phyloP scores from a whole-genome alignment of 176 grass and related monocot species.

The Eleusine coracana region DNA sequence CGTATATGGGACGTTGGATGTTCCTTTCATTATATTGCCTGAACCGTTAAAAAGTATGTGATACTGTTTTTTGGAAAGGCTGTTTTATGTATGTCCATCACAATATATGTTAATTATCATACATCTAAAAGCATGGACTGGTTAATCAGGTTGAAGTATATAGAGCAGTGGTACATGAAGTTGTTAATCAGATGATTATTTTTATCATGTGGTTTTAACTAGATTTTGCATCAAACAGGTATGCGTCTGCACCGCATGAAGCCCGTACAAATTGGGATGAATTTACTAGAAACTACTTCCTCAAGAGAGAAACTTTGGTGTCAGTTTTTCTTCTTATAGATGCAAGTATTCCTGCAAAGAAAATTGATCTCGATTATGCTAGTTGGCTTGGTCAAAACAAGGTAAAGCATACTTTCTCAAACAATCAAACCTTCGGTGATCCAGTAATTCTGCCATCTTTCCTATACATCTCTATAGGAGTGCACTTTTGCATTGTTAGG shows the following conservation, averaged over 20 bases:
- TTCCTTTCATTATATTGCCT: not conserved
- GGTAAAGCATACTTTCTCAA: constrained; percentile 48
- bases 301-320: constrained; percentile 69
- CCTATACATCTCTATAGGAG: not conserved
- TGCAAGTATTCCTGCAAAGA: constrained; percentile 96
- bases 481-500: constrained; percentile 11
- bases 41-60: not conserved
- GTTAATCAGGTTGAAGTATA: not conserved
- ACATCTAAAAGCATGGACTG: not conserved
- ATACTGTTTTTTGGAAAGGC: not conserved
- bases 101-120: not conserved
- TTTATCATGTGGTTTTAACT: constrained; percentile 28
- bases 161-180: not conserved
- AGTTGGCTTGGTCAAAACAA: constrained; percentile 98
- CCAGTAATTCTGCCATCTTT: constrained; percentile 15
- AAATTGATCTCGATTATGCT: constrained; percentile 99
- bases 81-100: not conserved
- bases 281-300: constrained; percentile 93
- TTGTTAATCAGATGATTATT: not conserved
- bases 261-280: constrained; percentile 76
- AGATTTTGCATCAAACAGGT: constrained; percentile 63
- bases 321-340: constrained; percentile 96
- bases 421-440: not conserved
- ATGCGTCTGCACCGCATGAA: constrained; percentile 91
- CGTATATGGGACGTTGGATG: constrained; percentile 8